phyloP scores from a whole-genome alignment of 306 rosid species.

The Vigna radiata region DNA sequence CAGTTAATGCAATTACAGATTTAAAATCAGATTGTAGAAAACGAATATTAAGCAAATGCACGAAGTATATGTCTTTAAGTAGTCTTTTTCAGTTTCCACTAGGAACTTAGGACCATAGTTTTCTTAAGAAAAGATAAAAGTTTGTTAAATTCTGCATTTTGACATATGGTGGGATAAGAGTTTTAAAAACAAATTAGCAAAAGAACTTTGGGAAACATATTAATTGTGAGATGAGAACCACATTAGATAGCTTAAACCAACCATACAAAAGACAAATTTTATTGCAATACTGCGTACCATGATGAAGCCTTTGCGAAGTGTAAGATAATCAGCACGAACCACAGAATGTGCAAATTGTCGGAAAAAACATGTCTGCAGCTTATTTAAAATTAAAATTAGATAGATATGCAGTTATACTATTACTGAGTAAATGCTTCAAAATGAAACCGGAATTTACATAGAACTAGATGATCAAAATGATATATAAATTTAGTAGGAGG shows the following conservation, averaged over 20 bases:
- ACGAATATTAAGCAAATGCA: conserved; percentile 4
- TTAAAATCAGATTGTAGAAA: conserved; percentile 14
- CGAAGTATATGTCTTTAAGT: not conserved
- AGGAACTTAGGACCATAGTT: conserved; percentile 17
- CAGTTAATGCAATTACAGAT: conserved; percentile 3
- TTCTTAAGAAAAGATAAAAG: conserved; percentile 11
- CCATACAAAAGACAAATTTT: conserved; percentile 1
- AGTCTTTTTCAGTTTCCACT: conserved; percentile 10
- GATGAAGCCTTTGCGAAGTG: conserved; percentile 94
- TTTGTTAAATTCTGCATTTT: conserved; percentile 19
- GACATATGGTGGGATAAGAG: conserved; percentile 22
- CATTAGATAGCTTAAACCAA: conserved; percentile 31
- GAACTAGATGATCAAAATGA: conserved; percentile 27
- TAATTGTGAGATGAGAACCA: conserved; percentile 29
- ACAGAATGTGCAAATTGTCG: conserved; percentile 93
- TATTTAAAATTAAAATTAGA: conserved; percentile 38
- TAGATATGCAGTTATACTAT: not conserved
- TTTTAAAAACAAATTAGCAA: conserved; percentile 6
- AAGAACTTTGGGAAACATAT: conserved; percentile 4
- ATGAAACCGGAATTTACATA: conserved; percentile 38
- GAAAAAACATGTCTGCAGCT: conserved; percentile 84
- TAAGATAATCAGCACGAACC: conserved; percentile 87
- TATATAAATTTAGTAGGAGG: not conserved
- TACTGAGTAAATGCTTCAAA: conserved; percentile 9
- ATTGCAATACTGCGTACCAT: conserved; percentile 59